Evolutionary conservation across 768 basidiomycete genomes (phyloP).

Genomic region (Aureoboletus auriporus): DNA sequence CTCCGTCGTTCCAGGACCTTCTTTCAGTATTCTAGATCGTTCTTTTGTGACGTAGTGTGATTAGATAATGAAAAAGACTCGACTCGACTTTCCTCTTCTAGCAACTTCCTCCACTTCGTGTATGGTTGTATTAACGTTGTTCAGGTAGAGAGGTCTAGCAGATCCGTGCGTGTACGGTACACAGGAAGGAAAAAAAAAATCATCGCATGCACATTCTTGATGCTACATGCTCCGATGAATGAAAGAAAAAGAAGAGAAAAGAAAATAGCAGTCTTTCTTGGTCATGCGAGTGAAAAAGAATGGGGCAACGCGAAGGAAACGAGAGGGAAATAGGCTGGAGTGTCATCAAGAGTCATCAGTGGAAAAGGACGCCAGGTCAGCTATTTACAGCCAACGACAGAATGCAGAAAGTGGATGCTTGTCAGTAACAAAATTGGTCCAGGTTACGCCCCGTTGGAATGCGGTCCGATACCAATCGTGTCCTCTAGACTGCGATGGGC

Average conservation of each 20-base stretch:
- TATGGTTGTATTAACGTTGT: neutral
- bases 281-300: conserved; percentile 4
- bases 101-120: neutral
- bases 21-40: conserved; percentile 30
- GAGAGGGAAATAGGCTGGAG: conserved; percentile 16
- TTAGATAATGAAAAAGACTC: conserved; percentile 31
- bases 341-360: conserved; percentile 30
- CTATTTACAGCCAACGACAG: conserved; percentile 23
- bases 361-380: conserved; percentile 9
- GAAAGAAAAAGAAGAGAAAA: conserved; percentile 3
- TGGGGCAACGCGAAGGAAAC: conserved; percentile 16
- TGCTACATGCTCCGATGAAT: conserved; percentile 21
- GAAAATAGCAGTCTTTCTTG: conserved; percentile 14
- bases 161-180: conserved; percentile 25
- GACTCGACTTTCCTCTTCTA: conserved; percentile 1
- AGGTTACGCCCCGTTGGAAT: conserved; percentile 27
- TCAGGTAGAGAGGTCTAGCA: conserved; percentile 15
- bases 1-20: conserved; percentile 32
- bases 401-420: conserved; percentile 13
- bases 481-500: conserved; percentile 82
- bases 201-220: conserved; percentile 26
- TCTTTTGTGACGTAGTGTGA: conserved; percentile 28
- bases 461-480: conserved; percentile 28
- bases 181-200: conserved; percentile 13
- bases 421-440: conserved; percentile 8